Evolutionary conservation across 768 basidiomycete species (phyloP), one percentile per base, ranked within the genome.

Genomic region (Astraeus odoratus): DNA sequence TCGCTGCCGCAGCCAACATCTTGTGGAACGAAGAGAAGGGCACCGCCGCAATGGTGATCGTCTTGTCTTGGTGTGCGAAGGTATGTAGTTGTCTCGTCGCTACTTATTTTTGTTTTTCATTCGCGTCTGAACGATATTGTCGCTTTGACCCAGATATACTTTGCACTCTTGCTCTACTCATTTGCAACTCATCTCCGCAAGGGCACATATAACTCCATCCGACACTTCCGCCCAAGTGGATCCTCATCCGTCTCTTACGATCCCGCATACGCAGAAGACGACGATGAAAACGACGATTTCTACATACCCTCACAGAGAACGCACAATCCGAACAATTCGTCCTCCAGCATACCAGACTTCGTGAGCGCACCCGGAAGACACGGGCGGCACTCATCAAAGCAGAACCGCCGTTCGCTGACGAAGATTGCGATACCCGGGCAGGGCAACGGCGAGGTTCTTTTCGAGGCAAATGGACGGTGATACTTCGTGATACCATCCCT

Each of bases 1-100:
- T 86, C 43, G 76, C 71, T 19, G 66, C 65, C 3, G 86, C 90
- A 18, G 95, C 94, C 2, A 76, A 80, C 64, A 70, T 70, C 9
- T 81, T 98, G 22, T 98, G 96, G 96, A 76, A 84, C 51, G 73
- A 83, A 43, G 96, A 99, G 70, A 91, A 91, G 59, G 83, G 83
- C 3, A 76, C 78, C 9, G 92, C 94, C 0, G 77, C 78, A 1
- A 66, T 75, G 6, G 80, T 95, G 39, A 80, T 99, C 47, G 64
- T 88, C 13, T 43, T 84, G 3, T 89, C 92, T 12, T 99, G 93
- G 93, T 50, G 91, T 20, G 68, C 77, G 60, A 97, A 97, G 80
- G 94, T 93, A 49, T 51, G 78, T 22, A 3, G 8, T n/a, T 22
- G 12, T 4, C n/a, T n/a, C n/a, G n/a, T n/a, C n/a, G n/a, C n/a